A percentile compares a stretch with the other conserved stretches of the same genome.
Conservation (phyloP, 176 grass and related monocot species). For the Zea luxurians region DNA sequence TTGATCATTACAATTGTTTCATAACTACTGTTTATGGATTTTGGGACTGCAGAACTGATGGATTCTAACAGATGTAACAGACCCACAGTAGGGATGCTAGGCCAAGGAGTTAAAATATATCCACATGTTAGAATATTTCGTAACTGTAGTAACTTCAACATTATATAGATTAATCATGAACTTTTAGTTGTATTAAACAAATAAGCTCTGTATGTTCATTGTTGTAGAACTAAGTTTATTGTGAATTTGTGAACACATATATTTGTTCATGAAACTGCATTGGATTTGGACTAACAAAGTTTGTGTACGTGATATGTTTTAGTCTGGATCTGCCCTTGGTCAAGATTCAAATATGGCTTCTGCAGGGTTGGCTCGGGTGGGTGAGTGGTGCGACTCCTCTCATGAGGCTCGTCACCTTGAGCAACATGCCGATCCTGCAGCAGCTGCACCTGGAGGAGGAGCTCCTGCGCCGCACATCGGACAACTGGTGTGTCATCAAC, state of each 20-base stretch:
- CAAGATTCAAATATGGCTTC: constrained; percentile 3
- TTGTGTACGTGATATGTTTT: neutral
- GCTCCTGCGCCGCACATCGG: neutral
- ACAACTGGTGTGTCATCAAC: constrained; percentile 56
- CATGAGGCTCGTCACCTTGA: constrained; percentile 69
- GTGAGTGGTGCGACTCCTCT: constrained; percentile 20
- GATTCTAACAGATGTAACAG: neutral
- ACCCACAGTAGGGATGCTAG: neutral
- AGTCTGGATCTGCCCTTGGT: neutral
- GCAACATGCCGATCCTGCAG: constrained; percentile 49
- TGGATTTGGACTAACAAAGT: neutral
- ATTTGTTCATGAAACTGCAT: neutral
- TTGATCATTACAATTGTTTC: neutral
- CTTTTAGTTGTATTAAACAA: neutral
- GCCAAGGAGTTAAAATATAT: neutral
- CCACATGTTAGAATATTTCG: neutral
- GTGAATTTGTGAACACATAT: neutral
- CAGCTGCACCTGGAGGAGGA: constrained; percentile 22
- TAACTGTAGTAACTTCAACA: neutral
- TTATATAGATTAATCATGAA: neutral
- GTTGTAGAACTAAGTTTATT: neutral
- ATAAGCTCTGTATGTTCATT: neutral
- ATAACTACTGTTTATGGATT: neutral
- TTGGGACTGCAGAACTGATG: neutral
- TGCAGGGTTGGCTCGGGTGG: neutral